Evolutionary conservation across 768 basidiomycete species (phyloP).

Genomic region (Xerocomellus amylosporus): DNA sequence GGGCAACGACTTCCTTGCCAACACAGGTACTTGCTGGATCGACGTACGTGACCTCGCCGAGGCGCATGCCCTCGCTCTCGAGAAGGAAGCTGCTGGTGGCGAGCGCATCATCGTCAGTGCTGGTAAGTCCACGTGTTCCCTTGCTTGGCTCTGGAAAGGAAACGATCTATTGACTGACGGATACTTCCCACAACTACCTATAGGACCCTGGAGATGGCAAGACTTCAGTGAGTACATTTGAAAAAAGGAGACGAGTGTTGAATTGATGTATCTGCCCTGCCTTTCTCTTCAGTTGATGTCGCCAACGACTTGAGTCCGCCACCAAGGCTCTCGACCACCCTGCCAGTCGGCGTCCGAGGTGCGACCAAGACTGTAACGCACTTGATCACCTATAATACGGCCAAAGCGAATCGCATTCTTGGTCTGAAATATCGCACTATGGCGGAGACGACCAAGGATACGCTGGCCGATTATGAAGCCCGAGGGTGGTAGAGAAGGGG

Average conservation of each 20-base stretch:
- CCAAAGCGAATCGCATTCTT: slow-evolving; percentile 40
- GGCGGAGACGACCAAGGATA: slow-evolving; percentile 41
- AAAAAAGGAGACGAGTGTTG: not conserved
- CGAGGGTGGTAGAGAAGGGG: slow-evolving; percentile 37
- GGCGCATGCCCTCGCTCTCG: slow-evolving; percentile 53
- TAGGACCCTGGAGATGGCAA: slow-evolving; percentile 32
- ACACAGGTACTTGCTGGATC: slow-evolving; percentile 36
- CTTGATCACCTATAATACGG: slow-evolving; percentile 29
- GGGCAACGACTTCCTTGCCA: slow-evolving; percentile 25
- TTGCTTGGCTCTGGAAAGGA: not conserved
- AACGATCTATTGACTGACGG: not conserved
- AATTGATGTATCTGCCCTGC: not conserved
- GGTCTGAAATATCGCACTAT: slow-evolving; percentile 41
- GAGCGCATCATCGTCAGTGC: slow-evolving; percentile 54
- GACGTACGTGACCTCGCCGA: slow-evolving; percentile 57
- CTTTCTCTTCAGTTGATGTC: slow-evolving; percentile 31
- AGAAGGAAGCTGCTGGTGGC: slow-evolving; percentile 49
- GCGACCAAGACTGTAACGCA: slow-evolving; percentile 29
- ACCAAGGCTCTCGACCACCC: slow-evolving; percentile 27
- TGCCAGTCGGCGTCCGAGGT: slow-evolving; percentile 36
- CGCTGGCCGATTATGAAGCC: slow-evolving; percentile 41
- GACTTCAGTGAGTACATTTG: slow-evolving; percentile 25
- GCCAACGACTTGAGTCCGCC: slow-evolving; percentile 36
- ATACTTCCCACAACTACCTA: not conserved
- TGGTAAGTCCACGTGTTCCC: slow-evolving; percentile 16